These are phyloP conservation scores for Spencermartinsiella europaea DNA, from an alignment of 805 yeast species.

Conservation along the genomic window DNA sequence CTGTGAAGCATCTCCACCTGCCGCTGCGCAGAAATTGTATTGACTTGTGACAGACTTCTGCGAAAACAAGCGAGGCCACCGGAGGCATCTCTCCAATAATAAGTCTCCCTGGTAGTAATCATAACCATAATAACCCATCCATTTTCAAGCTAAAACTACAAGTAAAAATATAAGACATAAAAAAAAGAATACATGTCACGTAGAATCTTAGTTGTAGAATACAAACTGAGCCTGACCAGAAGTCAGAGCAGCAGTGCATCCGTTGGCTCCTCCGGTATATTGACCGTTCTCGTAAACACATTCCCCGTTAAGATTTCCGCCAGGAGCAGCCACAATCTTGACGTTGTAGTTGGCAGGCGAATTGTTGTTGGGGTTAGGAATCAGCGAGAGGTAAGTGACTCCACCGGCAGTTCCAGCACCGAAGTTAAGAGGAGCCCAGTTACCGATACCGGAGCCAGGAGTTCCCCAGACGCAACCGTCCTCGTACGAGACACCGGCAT, in stretches of 20 bases:
- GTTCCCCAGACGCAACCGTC: slow-evolving; percentile 96
- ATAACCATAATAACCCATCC: not conserved
- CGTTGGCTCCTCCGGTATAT: slow-evolving; percentile 72
- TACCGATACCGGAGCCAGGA: slow-evolving; percentile 75
- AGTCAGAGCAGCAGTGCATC: slow-evolving; percentile 91
- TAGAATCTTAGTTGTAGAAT: slow-evolving; percentile 43
- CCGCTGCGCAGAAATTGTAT: no score
- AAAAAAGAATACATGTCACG: slow-evolving; percentile 1
- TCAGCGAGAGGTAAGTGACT: slow-evolving; percentile 76
- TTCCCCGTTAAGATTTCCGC: slow-evolving; percentile 58
- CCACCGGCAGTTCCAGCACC: slow-evolving; percentile 84
- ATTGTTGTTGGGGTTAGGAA: slow-evolving; percentile 90
- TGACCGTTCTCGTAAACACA: slow-evolving; percentile 78
- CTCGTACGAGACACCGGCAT: slow-evolving; percentile 85
- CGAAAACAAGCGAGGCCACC: no score
- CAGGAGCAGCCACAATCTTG: slow-evolving; percentile 69
- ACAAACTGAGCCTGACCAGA: slow-evolving; percentile 81
- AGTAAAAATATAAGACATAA: not conserved
- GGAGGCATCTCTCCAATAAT: no score
- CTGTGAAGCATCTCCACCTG: no score
- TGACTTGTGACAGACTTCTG: no score
- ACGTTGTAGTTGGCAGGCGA: slow-evolving; percentile 66
- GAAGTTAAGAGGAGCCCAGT: slow-evolving; percentile 96
- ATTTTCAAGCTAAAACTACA: not conserved
- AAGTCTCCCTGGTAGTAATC: not conserved